Conservation (phyloP, 129 eudicot species). For the Flaveria sonorensis region DNA sequence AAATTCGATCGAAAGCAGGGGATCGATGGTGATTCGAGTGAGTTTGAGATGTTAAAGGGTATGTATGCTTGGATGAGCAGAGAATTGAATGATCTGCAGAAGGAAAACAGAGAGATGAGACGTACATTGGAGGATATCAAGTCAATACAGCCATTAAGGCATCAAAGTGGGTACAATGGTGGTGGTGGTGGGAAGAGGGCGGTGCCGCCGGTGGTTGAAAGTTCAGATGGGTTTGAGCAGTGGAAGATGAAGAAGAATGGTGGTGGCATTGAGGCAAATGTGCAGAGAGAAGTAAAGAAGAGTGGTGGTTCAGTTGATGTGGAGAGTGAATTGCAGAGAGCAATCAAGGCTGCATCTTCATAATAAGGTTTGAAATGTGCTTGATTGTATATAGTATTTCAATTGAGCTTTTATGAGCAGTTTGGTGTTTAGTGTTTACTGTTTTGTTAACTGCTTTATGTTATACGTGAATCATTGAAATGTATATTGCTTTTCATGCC, state of each 20-base stretch:
- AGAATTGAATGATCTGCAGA: slow-evolving; percentile 61
- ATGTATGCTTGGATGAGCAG: slow-evolving; percentile 76
- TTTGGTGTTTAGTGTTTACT: slow-evolving; percentile 23
- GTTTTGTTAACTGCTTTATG: slow-evolving; percentile 4
- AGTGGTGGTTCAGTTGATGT: slow-evolving; percentile 46
- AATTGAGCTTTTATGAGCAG: slow-evolving; percentile 17
- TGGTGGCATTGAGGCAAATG: slow-evolving; percentile 39
- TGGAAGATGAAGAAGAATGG: slow-evolving; percentile 67
- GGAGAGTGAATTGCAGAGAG: slow-evolving; percentile 87
- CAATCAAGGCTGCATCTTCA: slow-evolving; percentile 76
- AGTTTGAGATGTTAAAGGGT: slow-evolving; percentile 69
- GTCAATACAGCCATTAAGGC: slow-evolving; percentile 27
- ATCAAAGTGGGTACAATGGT: not conserved
- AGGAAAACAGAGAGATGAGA: slow-evolving; percentile 68
- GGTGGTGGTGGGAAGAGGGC: slow-evolving; percentile 32
- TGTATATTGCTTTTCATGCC: slow-evolving; percentile 22
- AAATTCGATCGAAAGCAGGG: slow-evolving; percentile 24
- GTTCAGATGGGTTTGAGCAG: slow-evolving; percentile 55
- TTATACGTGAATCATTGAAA: slow-evolving; percentile 7
- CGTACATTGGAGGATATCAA: slow-evolving; percentile 51
- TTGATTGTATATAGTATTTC: slow-evolving; percentile 35
- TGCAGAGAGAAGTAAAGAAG: slow-evolving; percentile 54
- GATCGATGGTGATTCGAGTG: slow-evolving; percentile 30
- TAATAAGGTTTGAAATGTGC: slow-evolving; percentile 45
- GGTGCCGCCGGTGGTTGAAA: slow-evolving; percentile 33